phyloP scores from a whole-genome alignment of 306 rosid genomes.

The Echinosophora koreensis region DNA sequence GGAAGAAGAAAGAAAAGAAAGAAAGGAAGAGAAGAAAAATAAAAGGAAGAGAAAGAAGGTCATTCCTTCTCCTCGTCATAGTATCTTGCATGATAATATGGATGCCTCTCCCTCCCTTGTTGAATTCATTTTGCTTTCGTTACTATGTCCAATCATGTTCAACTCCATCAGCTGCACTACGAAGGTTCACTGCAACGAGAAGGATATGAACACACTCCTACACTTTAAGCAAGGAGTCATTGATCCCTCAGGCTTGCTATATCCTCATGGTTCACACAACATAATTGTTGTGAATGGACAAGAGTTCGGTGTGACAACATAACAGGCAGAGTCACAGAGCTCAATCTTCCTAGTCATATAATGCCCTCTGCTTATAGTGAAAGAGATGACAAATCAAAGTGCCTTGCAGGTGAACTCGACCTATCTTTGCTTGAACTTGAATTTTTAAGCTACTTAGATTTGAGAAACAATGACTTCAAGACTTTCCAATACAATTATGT shows the following conservation, averaged over 20 bases:
- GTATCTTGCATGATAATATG: not conserved
- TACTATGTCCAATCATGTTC: not conserved
- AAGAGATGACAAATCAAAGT: not conserved
- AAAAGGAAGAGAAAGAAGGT: no score
- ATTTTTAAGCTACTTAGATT: constrained; percentile 8
- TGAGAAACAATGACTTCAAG: constrained; percentile 19
- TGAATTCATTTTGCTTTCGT: not conserved
- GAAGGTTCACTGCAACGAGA: not conserved
- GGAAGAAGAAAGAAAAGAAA: no score
- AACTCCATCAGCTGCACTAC: not conserved
- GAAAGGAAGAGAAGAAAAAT: no score
- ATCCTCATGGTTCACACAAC: not conserved
- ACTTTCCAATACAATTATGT: not conserved
- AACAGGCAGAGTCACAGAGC: not conserved
- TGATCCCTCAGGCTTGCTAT: constrained; percentile 4
- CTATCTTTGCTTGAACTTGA: constrained; percentile 25
- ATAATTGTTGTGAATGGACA: constrained; percentile 17
- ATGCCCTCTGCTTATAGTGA: not conserved
- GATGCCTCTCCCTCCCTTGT: not conserved
- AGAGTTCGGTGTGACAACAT: constrained; percentile 4
- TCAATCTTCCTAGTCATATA: not conserved
- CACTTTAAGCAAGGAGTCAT: constrained; percentile 14
- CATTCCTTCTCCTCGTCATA: no score
- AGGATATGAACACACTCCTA: constrained; percentile 20
- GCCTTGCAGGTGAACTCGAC: constrained; percentile 8